Evolutionary conservation across 768 basidiomycete species (phyloP).

Genomic region (Mycena latifolia): DNA sequence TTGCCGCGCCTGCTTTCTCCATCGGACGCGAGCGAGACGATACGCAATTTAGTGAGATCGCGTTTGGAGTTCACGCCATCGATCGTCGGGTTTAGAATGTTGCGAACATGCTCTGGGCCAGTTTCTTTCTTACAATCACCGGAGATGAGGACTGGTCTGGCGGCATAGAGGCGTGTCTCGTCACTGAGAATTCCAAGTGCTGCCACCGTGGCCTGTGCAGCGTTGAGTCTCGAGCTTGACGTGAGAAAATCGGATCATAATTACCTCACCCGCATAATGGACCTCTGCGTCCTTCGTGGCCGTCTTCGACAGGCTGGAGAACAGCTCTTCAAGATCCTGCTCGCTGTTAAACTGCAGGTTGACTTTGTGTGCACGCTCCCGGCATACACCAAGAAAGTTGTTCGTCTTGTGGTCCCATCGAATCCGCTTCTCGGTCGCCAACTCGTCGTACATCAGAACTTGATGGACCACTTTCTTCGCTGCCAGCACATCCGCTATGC

Average conservation of each 20-base stretch:
- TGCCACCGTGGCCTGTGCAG: conserved; percentile 38
- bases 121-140: conserved; percentile 43
- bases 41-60: conserved; percentile 20
- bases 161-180: conserved; percentile 38
- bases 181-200: conserved; percentile 38
- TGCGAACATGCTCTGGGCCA: conserved; percentile 32
- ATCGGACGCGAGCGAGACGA: conserved; percentile 44
- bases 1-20: conserved; percentile 43
- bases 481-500: conserved; percentile 17
- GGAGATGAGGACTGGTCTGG: conserved; percentile 39
- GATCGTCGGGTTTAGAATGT: conserved; percentile 35
- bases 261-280: conserved; percentile 42
- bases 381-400: conserved; percentile 43
- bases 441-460: conserved; percentile 46
- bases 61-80: conserved; percentile 24
- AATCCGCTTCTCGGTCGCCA: conserved; percentile 42
- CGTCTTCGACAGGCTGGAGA: conserved; percentile 21
- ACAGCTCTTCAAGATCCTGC: conserved; percentile 41
- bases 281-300: conserved; percentile 32
- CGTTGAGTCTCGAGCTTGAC: background rate
- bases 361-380: conserved; percentile 39
- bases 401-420: conserved; percentile 43
- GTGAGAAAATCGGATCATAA: background rate
- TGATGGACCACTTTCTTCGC: conserved; percentile 32
- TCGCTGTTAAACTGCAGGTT: conserved; percentile 37